Conservation (phyloP, 2,329 filamentous ascomycete species). For the Aspergillus piperis region DNA sequence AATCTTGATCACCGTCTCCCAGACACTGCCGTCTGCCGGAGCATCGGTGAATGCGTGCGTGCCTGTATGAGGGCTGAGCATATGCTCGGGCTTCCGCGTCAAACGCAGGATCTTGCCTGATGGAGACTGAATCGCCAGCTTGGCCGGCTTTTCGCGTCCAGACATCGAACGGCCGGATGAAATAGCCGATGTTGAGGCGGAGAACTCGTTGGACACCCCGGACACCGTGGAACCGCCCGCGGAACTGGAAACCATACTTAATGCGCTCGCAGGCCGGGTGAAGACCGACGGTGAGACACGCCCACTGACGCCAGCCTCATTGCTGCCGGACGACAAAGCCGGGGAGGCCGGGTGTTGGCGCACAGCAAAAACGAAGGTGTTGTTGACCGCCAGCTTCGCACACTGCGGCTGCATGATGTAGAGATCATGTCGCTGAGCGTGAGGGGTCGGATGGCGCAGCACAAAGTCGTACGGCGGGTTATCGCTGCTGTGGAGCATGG, state of each 20-base stretch:
- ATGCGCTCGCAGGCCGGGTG: conserved; percentile 57
- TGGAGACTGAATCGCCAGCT: conserved; percentile 90
- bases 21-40: conserved; percentile 56
- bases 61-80: conserved; percentile 36
- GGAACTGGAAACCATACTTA: conserved; percentile 62
- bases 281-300: conserved; percentile 55
- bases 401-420: conserved; percentile 98
- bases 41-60: conserved; percentile 41
- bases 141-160: conserved; percentile 74
- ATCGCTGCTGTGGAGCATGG: conserved; percentile 83
- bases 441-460: conserved; percentile 88
- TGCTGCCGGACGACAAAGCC: conserved; percentile 40
- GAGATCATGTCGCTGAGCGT: conserved; percentile 95
- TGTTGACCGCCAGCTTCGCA: conserved; percentile 81
- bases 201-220: conserved; percentile 43
- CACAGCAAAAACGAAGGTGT: conserved; percentile 96
- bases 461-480: conserved; percentile 96
- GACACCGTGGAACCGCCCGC: conserved; percentile 55
- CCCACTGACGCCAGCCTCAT: conserved; percentile 39
- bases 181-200: conserved; percentile 53
- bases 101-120: conserved; percentile 87
- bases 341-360: conserved; percentile 81
- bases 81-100: conserved; percentile 50
- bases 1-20: conserved; percentile 69
- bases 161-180: conserved; percentile 47